Percentiles rank a stretch among this genome's conserved stretches.
These are phyloP conservation scores for Peronosclerospora sorghi DNA, from an alignment of 352 stramenopile genomes.

Conservation along the genomic window DNA sequence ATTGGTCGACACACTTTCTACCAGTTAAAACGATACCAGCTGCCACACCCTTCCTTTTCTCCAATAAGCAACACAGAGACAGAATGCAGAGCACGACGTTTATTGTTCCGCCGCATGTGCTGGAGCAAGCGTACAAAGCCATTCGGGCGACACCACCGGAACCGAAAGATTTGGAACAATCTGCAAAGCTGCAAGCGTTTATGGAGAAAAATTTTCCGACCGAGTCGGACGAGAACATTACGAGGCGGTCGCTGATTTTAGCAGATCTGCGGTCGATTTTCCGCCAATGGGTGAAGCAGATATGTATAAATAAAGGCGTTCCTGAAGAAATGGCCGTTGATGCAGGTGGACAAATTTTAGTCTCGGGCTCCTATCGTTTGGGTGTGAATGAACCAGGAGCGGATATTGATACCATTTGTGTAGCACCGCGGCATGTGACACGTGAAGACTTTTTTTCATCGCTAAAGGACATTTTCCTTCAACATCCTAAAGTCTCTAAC, in stretches of 20 bases:
- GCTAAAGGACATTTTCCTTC: slow-evolving; percentile 86
- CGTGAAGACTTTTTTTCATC: slow-evolving; percentile 95
- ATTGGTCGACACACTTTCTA: slow-evolving; percentile 4
- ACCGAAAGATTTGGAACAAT: slow-evolving; percentile 76
- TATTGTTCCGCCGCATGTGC: slow-evolving; percentile 53
- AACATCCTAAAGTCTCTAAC: slow-evolving; percentile 87
- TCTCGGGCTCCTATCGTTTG: slow-evolving; percentile 91
- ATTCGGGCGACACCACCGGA: slow-evolving; percentile 80
- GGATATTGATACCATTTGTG: slow-evolving; percentile 97
- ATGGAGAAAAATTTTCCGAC: slow-evolving; percentile 78
- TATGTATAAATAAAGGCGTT: slow-evolving; percentile 75
- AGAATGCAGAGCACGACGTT: slow-evolving; percentile 60
- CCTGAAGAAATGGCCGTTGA: slow-evolving; percentile 80
- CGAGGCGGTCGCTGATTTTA: slow-evolving; percentile 73
- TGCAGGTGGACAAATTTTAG: slow-evolving; percentile 78
- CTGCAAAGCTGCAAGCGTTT: slow-evolving; percentile 62
- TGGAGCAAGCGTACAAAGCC: slow-evolving; percentile 84
- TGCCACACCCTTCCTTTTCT: neutral
- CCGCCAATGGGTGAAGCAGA: slow-evolving; percentile 75
- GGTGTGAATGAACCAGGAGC: slow-evolving; percentile 94
- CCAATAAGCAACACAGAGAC: slow-evolving; percentile 17
- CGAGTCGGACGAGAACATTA: slow-evolving; percentile 72
- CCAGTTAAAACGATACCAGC: neutral
- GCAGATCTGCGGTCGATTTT: slow-evolving; percentile 78
- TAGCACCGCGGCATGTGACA: slow-evolving; percentile 91